Conservation (phyloP, 1,284 basidiomycete genomes). For the Cronartium ribicola region DNA sequence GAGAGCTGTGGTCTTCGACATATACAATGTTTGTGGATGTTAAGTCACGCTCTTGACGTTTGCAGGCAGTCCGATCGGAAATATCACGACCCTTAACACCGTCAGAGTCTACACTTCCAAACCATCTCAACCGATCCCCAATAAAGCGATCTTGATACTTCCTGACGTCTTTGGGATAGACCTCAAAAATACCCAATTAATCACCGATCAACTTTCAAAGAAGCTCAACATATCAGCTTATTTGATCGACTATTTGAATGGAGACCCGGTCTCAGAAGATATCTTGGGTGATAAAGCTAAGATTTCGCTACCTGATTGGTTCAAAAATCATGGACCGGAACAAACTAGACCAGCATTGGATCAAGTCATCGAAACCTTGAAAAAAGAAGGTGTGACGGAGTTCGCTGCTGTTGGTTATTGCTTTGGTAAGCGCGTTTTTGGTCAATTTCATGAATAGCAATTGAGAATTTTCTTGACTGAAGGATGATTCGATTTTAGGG, state of each 20-base stretch:
- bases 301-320: conserved; percentile 12
- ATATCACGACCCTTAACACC: conserved; percentile 2
- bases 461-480: neutral
- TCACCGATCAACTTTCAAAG: conserved; percentile 17
- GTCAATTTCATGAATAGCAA: neutral
- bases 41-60: no score
- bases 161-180: conserved; percentile 30
- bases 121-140: conserved; percentile 6
- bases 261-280: conserved; percentile 1
- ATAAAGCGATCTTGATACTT: conserved; percentile 26
- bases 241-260: conserved; percentile 30
- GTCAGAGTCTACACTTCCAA: conserved; percentile 27
- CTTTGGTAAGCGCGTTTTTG: conserved; percentile 18
- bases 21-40: no score
- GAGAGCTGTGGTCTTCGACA: no score
- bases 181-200: conserved; percentile 17
- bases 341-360: conserved; percentile 14
- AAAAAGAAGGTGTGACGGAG: neutral
- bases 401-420: conserved; percentile 32
- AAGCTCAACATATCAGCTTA: conserved; percentile 8
- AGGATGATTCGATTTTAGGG: neutral
- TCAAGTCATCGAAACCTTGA: conserved; percentile 18
- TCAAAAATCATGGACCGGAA: neutral
- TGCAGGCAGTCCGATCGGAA: conserved; percentile 19
- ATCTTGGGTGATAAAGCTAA: neutral